Percentiles rank a stretch among this genome's conserved stretches.
Evolutionary conservation across 176 grass and related monocot species (phyloP).

Genomic region (Miscanthus lutarioriparius): DNA sequence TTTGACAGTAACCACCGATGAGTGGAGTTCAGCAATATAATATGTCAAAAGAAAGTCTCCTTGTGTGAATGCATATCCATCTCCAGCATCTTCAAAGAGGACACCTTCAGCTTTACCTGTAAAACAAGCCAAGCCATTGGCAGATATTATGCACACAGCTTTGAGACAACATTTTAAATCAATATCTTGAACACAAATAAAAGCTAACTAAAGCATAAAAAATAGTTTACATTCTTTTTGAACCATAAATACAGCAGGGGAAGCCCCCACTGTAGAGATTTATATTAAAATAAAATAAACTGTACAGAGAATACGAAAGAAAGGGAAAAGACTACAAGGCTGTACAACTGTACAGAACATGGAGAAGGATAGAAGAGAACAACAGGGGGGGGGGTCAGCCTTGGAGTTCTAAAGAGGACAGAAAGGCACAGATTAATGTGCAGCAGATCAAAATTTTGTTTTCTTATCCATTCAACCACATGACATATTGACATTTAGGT

Average conservation of each 20-base stretch:
- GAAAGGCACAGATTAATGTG: neutral
- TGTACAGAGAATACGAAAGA: too few species aligned
- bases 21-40: conserved; percentile 73
- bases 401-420: too few species aligned
- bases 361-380: too few species aligned
- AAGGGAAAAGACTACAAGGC: too few species aligned
- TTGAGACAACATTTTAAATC: neutral
- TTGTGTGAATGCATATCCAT: conserved; percentile 75
- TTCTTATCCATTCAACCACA: conserved; percentile 14
- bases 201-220: neutral
- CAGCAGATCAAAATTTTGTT: neutral
- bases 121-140: conserved; percentile 20
- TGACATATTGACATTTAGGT: neutral
- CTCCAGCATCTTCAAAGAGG: conserved; percentile 87
- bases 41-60: conserved; percentile 80
- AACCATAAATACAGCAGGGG: too few species aligned
- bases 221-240: neutral
- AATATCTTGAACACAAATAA: neutral
- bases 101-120: conserved; percentile 86
- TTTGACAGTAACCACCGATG: conserved; percentile 61
- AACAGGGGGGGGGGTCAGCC: too few species aligned
- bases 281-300: too few species aligned
- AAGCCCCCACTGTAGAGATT: too few species aligned
- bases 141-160: conserved; percentile 10
- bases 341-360: too few species aligned